phyloP scores from a whole-genome alignment of 345 rosid genomes.

The Cardamine resedifolia region DNA sequence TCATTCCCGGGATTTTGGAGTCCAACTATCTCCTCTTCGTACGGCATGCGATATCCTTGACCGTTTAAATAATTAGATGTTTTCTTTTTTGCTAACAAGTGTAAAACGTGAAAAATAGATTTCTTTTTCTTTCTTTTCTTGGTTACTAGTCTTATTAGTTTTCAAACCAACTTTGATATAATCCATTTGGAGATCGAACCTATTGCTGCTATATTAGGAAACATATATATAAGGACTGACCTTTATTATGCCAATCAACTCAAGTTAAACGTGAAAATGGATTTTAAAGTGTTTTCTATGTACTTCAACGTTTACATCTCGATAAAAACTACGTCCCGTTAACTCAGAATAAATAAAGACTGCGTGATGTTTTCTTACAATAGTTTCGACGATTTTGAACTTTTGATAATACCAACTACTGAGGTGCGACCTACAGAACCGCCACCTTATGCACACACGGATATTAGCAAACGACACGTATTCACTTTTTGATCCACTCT shows the following conservation, averaged over 20 bases:
- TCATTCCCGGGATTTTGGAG: neutral
- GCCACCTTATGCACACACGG: conserved; percentile 3
- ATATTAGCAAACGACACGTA: neutral
- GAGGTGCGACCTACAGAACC: neutral
- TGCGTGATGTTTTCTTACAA: neutral
- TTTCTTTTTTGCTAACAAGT: too few species aligned
- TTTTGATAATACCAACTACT: neutral
- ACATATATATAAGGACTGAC: neutral
- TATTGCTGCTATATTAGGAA: neutral
- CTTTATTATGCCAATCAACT: neutral
- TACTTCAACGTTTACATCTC: too few species aligned
- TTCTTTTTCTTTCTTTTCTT: neutral
- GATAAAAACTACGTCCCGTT: neutral
- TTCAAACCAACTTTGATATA: too few species aligned
- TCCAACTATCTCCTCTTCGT: neutral
- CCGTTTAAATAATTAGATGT: neutral
- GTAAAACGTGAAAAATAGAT: neutral
- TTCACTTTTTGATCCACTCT: neutral
- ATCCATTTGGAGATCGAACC: neutral
- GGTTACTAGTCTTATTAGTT: neutral
- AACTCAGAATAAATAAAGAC: neutral
- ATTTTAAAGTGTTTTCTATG: too few species aligned
- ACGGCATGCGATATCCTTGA: neutral
- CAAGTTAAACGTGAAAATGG: neutral
- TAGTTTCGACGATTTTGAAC: neutral